A percentile compares a stretch with the other conserved stretches of the same genome.
These are phyloP conservation scores for Venturia carpophila DNA, from an alignment of 2,329 filamentous ascomycete species.

Conservation along the genomic window DNA sequence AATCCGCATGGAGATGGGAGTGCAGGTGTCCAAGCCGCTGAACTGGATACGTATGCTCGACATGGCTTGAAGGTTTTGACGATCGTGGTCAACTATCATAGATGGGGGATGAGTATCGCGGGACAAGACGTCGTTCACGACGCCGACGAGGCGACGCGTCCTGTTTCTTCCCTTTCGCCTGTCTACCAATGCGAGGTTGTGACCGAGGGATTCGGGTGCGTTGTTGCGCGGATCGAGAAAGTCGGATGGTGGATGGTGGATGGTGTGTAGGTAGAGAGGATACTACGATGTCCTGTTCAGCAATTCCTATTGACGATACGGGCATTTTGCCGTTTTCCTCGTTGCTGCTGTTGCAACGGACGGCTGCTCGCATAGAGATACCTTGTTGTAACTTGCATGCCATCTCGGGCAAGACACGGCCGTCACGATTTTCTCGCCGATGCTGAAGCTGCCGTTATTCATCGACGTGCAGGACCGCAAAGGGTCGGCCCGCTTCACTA, in stretches of 20 bases:
- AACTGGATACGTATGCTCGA: constrained; percentile 39
- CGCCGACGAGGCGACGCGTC: constrained; percentile 26
- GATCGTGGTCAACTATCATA: constrained; percentile 38
- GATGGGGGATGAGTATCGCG: constrained; percentile 40
- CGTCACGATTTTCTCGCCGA: no score
- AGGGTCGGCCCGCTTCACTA: no score
- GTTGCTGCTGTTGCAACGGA: no score
- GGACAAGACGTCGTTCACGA: constrained; percentile 40
- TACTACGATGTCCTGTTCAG: not conserved
- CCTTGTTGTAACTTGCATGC: no score
- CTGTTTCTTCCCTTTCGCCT: constrained; percentile 27
- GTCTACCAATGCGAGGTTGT: constrained; percentile 36
- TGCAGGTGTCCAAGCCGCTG: constrained; percentile 40
- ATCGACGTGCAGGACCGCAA: no score
- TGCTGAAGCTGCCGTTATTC: no score
- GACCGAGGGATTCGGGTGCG: constrained; percentile 35
- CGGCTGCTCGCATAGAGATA: no score
- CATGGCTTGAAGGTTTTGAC: constrained; percentile 36
- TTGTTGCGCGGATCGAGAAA: constrained; percentile 25
- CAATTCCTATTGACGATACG: no score
- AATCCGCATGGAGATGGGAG: constrained; percentile 41
- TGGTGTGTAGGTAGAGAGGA: not conserved
- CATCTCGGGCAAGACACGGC: no score
- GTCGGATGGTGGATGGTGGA: constrained; percentile 22
- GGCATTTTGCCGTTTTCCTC: no score